These are phyloP conservation scores for Penicillium polonicum DNA, from an alignment of 2,329 filamentous ascomycete species.

Conservation along the genomic window DNA sequence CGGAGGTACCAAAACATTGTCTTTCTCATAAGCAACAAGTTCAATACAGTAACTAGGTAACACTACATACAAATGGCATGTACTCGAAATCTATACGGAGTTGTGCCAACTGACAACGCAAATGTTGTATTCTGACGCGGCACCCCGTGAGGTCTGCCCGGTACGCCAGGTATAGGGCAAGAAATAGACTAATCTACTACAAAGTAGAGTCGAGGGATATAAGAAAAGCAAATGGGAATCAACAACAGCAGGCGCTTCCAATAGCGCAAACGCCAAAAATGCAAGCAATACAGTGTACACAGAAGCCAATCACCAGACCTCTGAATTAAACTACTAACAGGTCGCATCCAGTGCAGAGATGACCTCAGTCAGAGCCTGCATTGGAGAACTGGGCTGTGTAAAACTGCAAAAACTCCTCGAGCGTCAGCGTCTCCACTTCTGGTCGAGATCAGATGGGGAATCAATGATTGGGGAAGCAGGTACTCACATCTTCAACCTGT, in stretches of 20 bases:
- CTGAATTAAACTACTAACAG: neutral
- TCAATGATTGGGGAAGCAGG: neutral
- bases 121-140: neutral
- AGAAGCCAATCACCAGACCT: neutral
- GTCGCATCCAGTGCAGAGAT: slow-evolving; percentile 3
- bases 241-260: slow-evolving; percentile 9
- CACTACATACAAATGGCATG: neutral
- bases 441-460: neutral
- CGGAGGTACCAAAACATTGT: neutral
- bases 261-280: slow-evolving; percentile 22
- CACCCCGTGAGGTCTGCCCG: neutral
- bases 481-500: slow-evolving; percentile 47
- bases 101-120: neutral
- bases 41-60: neutral
- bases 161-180: neutral
- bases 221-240: slow-evolving; percentile 9
- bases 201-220: slow-evolving; percentile 1
- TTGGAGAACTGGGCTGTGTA: slow-evolving; percentile 38
- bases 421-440: slow-evolving; percentile 26
- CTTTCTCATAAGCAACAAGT: neutral
- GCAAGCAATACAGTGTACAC: slow-evolving; percentile 12
- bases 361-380: slow-evolving; percentile 30
- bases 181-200: neutral
- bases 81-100: neutral
- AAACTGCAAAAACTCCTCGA: slow-evolving; percentile 38